These are phyloP conservation scores for Solanum sitiens DNA, from an alignment of 257 asterid genomes.

Conservation along the genomic window DNA sequence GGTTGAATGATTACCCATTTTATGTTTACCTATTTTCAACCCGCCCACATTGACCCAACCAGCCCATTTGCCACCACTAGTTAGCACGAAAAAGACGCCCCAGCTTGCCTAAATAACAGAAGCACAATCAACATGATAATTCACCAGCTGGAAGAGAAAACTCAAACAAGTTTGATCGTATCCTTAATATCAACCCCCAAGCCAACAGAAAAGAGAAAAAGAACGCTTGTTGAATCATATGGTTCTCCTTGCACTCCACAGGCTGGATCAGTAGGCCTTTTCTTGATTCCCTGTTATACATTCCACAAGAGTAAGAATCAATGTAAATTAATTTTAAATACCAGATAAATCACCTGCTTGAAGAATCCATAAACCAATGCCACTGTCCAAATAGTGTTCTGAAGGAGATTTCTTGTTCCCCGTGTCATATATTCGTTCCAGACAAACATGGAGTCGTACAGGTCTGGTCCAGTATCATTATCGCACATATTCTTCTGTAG, in stretches of 20 bases:
- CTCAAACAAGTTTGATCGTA: background rate
- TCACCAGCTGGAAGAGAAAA: background rate
- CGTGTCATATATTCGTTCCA: slow-evolving; percentile 97
- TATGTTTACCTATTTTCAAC: too few species aligned
- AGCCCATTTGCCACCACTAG: too few species aligned
- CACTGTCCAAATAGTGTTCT: slow-evolving; percentile 82
- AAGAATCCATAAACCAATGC: slow-evolving; percentile 93
- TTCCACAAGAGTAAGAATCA: background rate
- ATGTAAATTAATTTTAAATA: background rate
- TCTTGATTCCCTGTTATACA: background rate
- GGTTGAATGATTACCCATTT: too few species aligned
- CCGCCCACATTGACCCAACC: too few species aligned
- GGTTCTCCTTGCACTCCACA: background rate
- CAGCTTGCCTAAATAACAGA: background rate
- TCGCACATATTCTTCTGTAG: slow-evolving; percentile 75
- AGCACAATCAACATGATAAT: background rate
- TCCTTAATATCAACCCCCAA: background rate
- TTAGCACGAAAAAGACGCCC: background rate
- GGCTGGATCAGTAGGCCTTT: background rate
- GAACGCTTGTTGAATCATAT: background rate
- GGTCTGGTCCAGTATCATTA: slow-evolving; percentile 41
- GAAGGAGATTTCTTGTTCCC: slow-evolving; percentile 74
- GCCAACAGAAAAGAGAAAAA: background rate
- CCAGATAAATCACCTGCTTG: slow-evolving; percentile 56
- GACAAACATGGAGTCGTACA: slow-evolving; percentile 89